Conservation (phyloP, 2,329 filamentous ascomycete genomes). For the Aspergillus tubingensis region DNA sequence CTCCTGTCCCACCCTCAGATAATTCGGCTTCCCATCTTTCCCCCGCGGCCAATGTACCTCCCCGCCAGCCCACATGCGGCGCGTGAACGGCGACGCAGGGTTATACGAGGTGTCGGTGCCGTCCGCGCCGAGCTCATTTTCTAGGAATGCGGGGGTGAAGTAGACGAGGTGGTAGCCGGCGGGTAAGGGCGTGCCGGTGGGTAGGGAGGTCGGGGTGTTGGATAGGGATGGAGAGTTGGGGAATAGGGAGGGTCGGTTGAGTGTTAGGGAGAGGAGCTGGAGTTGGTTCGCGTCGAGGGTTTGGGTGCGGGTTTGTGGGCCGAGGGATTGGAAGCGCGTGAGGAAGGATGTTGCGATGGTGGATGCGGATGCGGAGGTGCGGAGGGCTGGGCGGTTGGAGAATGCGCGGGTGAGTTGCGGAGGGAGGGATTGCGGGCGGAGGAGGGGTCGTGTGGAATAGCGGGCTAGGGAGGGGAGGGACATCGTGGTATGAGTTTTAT, state of each 20-base stretch:
- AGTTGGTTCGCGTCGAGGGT: conserved; percentile 64
- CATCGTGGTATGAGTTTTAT: background rate
- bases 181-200: conserved; percentile 54
- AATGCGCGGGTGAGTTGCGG: conserved; percentile 12
- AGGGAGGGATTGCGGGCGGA: background rate
- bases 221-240: conserved; percentile 43
- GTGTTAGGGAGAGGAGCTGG: conserved; percentile 61
- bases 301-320: conserved; percentile 51
- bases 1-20: conserved; percentile 56
- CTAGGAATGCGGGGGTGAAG: conserved; percentile 61
- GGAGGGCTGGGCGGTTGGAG: conserved; percentile 15
- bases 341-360: conserved; percentile 45
- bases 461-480: background rate
- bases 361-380: conserved; percentile 30
- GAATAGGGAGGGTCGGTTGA: conserved; percentile 53
- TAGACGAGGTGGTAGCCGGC: conserved; percentile 65
- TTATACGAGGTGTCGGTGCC: conserved; percentile 65
- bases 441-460: background rate
- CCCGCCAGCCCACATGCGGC: conserved; percentile 70
- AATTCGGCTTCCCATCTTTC: conserved; percentile 34
- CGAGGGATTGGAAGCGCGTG: conserved; percentile 43
- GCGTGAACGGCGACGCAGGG: conserved; percentile 59
- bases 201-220: conserved; percentile 36
- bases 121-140: conserved; percentile 58
- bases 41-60: conserved; percentile 54